phyloP scores from a whole-genome alignment of 2,329 filamentous ascomycete species.

The Pseudovirgaria hyperparasitica region DNA sequence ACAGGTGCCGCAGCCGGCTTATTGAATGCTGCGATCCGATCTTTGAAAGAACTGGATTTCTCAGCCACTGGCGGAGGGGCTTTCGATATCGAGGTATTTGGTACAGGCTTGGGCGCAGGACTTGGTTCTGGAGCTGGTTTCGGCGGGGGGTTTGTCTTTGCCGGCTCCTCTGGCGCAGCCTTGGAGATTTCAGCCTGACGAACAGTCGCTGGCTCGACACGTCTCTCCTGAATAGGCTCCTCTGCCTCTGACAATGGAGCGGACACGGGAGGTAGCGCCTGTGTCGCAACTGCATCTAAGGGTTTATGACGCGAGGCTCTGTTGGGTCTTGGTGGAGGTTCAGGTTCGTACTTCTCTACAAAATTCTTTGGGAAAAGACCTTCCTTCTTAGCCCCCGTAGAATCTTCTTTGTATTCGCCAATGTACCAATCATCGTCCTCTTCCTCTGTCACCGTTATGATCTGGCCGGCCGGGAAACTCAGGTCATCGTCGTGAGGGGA shows the following conservation, averaged over 20 bases:
- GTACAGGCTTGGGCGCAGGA: constrained; percentile 28
- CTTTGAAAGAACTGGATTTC: constrained; percentile 83
- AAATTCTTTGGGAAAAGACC: constrained; percentile 96
- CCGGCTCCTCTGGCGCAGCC: constrained; percentile 15
- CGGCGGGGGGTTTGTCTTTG: constrained; percentile 15
- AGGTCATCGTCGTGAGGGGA: constrained; percentile 93
- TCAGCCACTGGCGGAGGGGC: constrained; percentile 56
- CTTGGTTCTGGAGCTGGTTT: constrained; percentile 27
- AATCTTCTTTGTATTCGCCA: constrained; percentile 71
- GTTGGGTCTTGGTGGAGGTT: constrained; percentile 72
- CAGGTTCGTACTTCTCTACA: constrained; percentile 90
- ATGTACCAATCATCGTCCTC: constrained; percentile 92
- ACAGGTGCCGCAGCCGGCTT: constrained; percentile 73
- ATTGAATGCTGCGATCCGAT: constrained; percentile 96
- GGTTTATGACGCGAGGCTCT: constrained; percentile 45
- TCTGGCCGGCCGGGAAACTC: constrained; percentile 69
- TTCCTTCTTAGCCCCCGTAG: constrained; percentile 60
- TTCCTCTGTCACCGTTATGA: constrained; percentile 86
- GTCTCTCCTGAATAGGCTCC: background rate
- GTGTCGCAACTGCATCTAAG: constrained; percentile 18
- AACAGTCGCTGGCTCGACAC: constrained; percentile 5
- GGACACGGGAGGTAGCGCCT: constrained; percentile 16
- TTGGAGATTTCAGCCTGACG: constrained; percentile 20
- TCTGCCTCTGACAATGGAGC: constrained; percentile 5
- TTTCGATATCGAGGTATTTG: constrained; percentile 34